These are phyloP conservation scores for Ilyonectria robusta DNA, from an alignment of 2,329 filamentous ascomycete genomes.

Conservation along the genomic window DNA sequence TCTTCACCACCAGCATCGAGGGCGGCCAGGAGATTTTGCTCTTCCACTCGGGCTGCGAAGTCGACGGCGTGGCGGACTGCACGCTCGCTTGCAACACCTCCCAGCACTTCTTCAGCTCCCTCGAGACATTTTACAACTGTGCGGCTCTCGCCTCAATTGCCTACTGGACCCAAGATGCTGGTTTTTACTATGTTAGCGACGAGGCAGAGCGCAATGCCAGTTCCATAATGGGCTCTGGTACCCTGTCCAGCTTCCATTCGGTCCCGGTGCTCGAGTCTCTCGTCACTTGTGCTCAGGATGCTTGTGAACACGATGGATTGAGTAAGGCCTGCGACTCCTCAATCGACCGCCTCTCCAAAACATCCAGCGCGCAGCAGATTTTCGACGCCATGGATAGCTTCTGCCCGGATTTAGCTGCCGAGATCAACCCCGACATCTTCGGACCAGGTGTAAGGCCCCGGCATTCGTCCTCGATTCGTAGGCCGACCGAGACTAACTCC, in stretches of 20 bases:
- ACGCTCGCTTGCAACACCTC: conserved; percentile 51
- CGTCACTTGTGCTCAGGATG: conserved; percentile 53
- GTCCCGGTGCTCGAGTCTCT: conserved; percentile 51
- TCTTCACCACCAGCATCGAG: conserved; percentile 52
- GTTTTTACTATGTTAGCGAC: conserved; percentile 48
- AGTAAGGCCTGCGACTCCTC: conserved; percentile 49
- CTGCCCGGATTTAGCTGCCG: conserved; percentile 53
- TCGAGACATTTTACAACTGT: conserved; percentile 58
- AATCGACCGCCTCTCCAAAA: conserved; percentile 45
- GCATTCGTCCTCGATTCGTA: not conserved
- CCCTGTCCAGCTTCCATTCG: conserved; percentile 50
- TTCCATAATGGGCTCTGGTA: conserved; percentile 52
- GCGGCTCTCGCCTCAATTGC: conserved; percentile 53
- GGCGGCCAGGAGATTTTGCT: conserved; percentile 51
- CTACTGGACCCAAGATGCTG: conserved; percentile 51
- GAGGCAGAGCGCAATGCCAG: conserved; percentile 56
- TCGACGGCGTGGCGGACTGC: conserved; percentile 50
- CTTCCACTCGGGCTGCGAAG: conserved; percentile 51
- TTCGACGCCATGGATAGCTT: conserved; percentile 54
- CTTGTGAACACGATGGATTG: conserved; percentile 53
- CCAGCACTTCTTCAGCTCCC: conserved; percentile 50
- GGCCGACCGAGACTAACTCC: conserved; percentile 22
- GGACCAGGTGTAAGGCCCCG: conserved; percentile 53
- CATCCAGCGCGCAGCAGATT: conserved; percentile 49
- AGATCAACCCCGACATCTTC: conserved; percentile 58